Evolutionary conservation across 2,329 filamentous ascomycete genomes (phyloP).

Genomic region (Arachnopeziza araneosa): DNA sequence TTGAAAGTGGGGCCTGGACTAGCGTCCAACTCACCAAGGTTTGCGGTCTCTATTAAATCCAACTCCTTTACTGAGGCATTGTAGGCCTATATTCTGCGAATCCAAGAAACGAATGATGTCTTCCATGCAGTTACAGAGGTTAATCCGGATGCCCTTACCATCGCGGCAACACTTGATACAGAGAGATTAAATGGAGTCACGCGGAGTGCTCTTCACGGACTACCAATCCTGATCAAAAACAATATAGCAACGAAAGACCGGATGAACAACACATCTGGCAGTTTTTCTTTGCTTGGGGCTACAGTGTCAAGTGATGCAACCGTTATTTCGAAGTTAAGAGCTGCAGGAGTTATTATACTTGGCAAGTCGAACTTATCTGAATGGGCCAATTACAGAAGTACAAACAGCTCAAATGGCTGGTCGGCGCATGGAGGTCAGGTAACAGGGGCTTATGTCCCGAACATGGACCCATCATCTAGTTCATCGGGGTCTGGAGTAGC

Average conservation of each 20-base stretch:
- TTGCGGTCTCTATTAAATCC: conserved; percentile 34
- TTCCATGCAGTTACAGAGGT: conserved; percentile 27
- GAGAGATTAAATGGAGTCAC: conserved; percentile 24
- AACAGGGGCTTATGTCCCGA: conserved; percentile 53
- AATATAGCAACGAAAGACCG: conserved; percentile 53
- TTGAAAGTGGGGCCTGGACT: conserved; percentile 45
- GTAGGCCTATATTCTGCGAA: conserved; percentile 23
- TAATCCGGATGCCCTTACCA: conserved; percentile 29
- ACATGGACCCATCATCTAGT: conserved; percentile 57
- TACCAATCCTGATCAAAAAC: conserved; percentile 57
- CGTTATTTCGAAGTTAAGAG: conserved; percentile 21
- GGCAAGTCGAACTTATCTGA: conserved; percentile 45
- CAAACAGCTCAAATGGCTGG: conserved; percentile 57
- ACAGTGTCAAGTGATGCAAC: conserved; percentile 21
- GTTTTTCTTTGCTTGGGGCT: conserved; percentile 20
- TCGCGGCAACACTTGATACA: conserved; percentile 26
- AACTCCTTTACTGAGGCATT: neutral
- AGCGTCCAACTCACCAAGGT: conserved; percentile 49
- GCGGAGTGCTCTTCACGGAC: conserved; percentile 44
- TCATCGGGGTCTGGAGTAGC: conserved; percentile 58
- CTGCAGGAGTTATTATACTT: conserved; percentile 22
- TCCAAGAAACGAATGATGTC: conserved; percentile 20
- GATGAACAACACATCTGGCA: conserved; percentile 43
- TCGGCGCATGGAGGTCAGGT: conserved; percentile 58
- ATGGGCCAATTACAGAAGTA: conserved; percentile 51